Percentiles rank a stretch among this genome's conserved stretches.
phyloP scores from a whole-genome alignment of 139 green algal species.

The Volvox reticuliferus region DNA sequence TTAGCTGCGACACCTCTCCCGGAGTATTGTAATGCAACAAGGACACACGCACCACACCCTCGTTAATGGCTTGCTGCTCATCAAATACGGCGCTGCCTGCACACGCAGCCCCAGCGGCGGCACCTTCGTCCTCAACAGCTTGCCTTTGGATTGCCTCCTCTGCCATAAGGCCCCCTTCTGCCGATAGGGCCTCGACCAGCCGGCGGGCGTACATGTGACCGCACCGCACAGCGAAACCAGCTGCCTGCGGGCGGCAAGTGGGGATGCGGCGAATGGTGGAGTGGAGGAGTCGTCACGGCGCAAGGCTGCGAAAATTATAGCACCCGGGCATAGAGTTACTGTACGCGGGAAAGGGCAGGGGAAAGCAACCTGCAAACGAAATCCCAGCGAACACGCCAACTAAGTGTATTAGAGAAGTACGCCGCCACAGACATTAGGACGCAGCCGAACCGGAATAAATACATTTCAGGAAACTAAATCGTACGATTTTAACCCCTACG shows the following conservation, averaged over 20 bases:
- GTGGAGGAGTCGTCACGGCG: too few relatives aligned
- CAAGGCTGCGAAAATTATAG: too few relatives aligned
- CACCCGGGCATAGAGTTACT: too few relatives aligned
- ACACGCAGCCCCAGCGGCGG: neutral
- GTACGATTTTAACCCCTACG: too few relatives aligned
- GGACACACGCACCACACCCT: conserved; percentile 67
- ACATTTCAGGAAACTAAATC: too few relatives aligned
- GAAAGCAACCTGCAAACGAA: too few relatives aligned
- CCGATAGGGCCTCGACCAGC: conserved; percentile 51
- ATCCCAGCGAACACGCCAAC: too few relatives aligned
- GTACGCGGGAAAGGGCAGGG: too few relatives aligned
- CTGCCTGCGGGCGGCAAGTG: neutral
- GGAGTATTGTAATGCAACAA: conserved; percentile 74
- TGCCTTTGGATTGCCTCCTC: conserved; percentile 4
- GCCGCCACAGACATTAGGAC: too few relatives aligned
- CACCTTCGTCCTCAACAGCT: neutral
- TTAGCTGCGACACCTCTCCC: conserved; percentile 56
- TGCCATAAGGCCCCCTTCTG: neutral
- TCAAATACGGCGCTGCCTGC: neutral
- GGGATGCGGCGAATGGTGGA: too few relatives aligned
- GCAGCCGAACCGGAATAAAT: too few relatives aligned
- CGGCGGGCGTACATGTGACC: conserved; percentile 66
- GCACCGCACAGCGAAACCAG: conserved; percentile 56
- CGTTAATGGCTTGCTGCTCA: conserved; percentile 8
- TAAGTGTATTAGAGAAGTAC: too few relatives aligned